Percentiles rank a stretch among this genome's conserved stretches.
Conservation (phyloP, 495 filamentous ascomycete genomes). For the Mycothermus thermophilus region DNA sequence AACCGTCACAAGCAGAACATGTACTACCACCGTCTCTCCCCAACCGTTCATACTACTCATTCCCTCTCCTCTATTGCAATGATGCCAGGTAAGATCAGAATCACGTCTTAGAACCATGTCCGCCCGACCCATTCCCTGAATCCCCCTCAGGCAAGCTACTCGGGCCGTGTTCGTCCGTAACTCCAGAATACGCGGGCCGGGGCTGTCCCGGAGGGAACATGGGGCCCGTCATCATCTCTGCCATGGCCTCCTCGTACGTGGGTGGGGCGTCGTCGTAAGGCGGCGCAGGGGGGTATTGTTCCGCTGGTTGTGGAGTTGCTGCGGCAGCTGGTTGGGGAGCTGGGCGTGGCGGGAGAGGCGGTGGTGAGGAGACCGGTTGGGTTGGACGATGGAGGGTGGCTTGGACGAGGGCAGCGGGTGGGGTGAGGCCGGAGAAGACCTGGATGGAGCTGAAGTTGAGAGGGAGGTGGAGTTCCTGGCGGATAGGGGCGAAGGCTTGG, state of each 20-base stretch:
- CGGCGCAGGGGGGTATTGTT: conserved; percentile 25
- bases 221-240: conserved; percentile 46
- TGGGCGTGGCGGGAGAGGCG: conserved; percentile 14
- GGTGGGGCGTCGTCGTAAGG: conserved; percentile 53
- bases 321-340: conserved; percentile 12
- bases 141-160: conserved; percentile 26
- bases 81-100: not conserved
- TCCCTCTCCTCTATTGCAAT: too few relatives aligned
- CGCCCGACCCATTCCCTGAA: not conserved
- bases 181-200: conserved; percentile 34
- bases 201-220: conserved; percentile 19
- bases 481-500: conserved; percentile 26
- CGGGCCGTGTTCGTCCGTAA: conserved; percentile 35
- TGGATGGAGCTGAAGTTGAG: conserved; percentile 58
- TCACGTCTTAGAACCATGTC: not conserved
- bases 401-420: conserved; percentile 60
- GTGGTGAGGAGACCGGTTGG: conserved; percentile 2
- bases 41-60: too few relatives aligned
- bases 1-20: too few relatives aligned
- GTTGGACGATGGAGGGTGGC: conserved; percentile 36
- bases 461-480: conserved; percentile 59
- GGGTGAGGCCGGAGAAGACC: conserved; percentile 83
- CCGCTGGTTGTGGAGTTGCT: conserved; percentile 5
- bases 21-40: too few relatives aligned
- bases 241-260: conserved; percentile 86